Conservation (phyloP, 2,329 filamentous ascomycete species). For the Aspergillus pseudotamarii region DNA sequence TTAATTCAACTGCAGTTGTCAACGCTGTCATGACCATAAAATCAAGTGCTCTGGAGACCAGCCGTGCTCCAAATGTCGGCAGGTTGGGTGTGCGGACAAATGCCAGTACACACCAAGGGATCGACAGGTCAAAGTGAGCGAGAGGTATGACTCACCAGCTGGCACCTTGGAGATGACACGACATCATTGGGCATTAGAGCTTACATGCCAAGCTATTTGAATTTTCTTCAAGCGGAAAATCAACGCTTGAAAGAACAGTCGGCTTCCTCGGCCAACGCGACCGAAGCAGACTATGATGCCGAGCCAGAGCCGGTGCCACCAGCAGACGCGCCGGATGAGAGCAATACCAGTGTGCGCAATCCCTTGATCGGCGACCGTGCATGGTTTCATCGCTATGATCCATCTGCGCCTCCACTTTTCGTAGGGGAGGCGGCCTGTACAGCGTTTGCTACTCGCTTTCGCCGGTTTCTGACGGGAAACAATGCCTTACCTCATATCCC, state of each 20-base stretch:
- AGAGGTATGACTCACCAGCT: conserved; percentile 28
- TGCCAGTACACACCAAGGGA: conserved; percentile 47
- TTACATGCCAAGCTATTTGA: conserved; percentile 33
- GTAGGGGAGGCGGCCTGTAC: conserved; percentile 44
- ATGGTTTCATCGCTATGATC: conserved; percentile 41
- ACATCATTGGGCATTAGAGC: not conserved
- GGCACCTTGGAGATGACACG: not conserved
- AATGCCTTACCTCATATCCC: conserved; percentile 36
- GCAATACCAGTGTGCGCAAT: conserved; percentile 34
- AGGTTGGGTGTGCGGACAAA: conserved; percentile 39
- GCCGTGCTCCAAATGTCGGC: conserved; percentile 46
- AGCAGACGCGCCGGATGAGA: conserved; percentile 29
- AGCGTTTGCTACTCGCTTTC: conserved; percentile 43
- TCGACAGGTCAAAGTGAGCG: conserved; percentile 45
- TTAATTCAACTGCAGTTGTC: conserved; percentile 32
- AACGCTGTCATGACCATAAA: conserved; percentile 50
- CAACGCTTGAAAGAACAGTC: conserved; percentile 35
- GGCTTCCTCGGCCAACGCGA: conserved; percentile 26
- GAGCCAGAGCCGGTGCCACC: conserved; percentile 21
- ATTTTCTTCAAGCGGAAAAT: conserved; percentile 38
- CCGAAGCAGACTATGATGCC: conserved; percentile 25
- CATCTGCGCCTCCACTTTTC: conserved; percentile 40
- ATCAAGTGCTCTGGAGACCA: conserved; percentile 51
- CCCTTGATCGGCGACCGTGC: conserved; percentile 39
- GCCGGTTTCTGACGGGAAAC: conserved; percentile 38